Evolutionary conservation across 768 basidiomycete genomes (phyloP).

Genomic region (Boletales sp.): DNA sequence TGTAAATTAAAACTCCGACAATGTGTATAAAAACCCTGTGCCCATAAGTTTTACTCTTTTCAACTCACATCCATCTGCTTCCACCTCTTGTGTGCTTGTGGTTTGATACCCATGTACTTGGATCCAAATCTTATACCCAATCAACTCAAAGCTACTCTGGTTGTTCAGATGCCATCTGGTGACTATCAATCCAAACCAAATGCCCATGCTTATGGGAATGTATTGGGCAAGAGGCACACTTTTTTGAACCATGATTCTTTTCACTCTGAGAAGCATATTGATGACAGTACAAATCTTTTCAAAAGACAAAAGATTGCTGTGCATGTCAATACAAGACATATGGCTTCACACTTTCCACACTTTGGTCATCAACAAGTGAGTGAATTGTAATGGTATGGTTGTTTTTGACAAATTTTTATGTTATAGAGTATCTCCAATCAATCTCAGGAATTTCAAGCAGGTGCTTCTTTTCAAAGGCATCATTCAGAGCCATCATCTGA

Average conservation of each 20-base stretch:
- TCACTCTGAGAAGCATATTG: not conserved
- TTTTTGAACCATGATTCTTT: not conserved
- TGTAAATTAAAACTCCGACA: conserved; percentile 12
- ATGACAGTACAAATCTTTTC: not conserved
- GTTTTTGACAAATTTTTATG: not conserved
- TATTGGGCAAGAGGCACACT: conserved; percentile 5
- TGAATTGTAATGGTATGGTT: not conserved
- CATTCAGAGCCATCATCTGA: not conserved
- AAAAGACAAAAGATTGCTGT: conserved; percentile 11
- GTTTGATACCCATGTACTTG: conserved; percentile 4
- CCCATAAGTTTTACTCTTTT: not conserved
- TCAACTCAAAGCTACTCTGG: not conserved
- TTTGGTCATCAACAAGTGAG: conserved; percentile 3
- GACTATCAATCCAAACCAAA: not conserved
- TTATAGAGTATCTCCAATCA: not conserved
- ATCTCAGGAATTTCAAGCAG: not conserved
- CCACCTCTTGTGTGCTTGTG: too few species aligned
- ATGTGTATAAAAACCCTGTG: conserved; percentile 5
- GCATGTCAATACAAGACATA: conserved; percentile 19
- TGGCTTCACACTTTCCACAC: not conserved
- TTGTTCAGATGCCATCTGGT: not conserved
- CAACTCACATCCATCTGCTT: not conserved
- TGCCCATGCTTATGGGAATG: not conserved
- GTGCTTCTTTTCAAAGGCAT: not conserved
- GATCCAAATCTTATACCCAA: not conserved